Evolutionary conservation across 2,329 filamentous ascomycete genomes (phyloP).

Genomic region (Monilinia fructigena): DNA sequence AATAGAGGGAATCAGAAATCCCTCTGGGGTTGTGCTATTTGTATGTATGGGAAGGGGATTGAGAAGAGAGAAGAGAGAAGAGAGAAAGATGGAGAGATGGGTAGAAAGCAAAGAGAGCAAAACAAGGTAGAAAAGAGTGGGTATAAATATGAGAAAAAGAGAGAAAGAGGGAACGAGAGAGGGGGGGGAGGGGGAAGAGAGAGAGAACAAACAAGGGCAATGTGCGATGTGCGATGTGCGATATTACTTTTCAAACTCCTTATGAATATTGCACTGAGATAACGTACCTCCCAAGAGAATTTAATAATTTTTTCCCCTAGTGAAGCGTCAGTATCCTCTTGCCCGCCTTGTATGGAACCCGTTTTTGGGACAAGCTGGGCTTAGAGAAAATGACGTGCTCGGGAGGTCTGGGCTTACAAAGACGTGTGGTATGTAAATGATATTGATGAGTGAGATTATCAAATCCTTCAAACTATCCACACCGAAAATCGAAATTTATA

Average conservation of each 20-base stretch:
- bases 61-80: background rate
- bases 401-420: conserved; percentile 5
- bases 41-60: background rate
- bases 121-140: background rate
- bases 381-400: conserved; percentile 24
- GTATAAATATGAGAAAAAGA: conserved; percentile 1
- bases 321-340: conserved; percentile 9
- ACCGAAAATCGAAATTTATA: background rate
- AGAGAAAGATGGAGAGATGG: background rate
- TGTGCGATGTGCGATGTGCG: no score
- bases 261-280: background rate
- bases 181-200: background rate
- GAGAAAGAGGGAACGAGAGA: conserved; percentile 6
- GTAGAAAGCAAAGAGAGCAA: conserved; percentile 5
- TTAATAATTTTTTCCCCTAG: conserved; percentile 9
- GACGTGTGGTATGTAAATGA: conserved; percentile 15
- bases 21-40: background rate
- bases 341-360: conserved; percentile 15
- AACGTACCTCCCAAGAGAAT: conserved; percentile 12
- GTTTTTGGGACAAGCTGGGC: conserved; percentile 4
- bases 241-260: background rate
- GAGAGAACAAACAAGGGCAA: background rate
- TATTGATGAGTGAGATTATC: conserved; percentile 15
- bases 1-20: conserved; percentile 9
- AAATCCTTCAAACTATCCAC: background rate